Evolutionary conservation across 2,329 filamentous ascomycete genomes (phyloP).

Genomic region (Beauveria brongniartii): DNA sequence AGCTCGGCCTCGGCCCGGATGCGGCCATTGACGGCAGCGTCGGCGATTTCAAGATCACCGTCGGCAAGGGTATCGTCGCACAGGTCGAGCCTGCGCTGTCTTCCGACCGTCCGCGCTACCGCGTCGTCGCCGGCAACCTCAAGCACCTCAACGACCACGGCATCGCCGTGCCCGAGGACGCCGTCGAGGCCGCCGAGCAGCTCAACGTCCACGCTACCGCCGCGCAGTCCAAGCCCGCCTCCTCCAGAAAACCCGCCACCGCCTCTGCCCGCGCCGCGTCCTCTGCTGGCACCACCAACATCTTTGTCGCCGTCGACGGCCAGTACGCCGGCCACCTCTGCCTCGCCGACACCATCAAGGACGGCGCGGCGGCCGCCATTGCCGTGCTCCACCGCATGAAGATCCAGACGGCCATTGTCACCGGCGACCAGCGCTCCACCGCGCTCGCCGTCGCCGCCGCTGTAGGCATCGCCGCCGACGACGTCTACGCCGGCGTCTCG

Average conservation of each 20-base stretch:
- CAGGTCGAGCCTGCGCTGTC: constrained; percentile 67
- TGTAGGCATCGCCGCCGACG: constrained; percentile 68
- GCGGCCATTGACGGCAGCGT: constrained; percentile 73
- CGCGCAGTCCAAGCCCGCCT: constrained; percentile 48
- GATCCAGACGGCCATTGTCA: constrained; percentile 84
- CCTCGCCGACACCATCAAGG: constrained; percentile 86
- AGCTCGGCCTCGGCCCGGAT: constrained; percentile 65
- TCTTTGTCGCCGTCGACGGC: constrained; percentile 82
- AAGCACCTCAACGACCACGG: constrained; percentile 65
- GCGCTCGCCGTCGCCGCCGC: constrained; percentile 74
- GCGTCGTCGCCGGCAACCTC: constrained; percentile 76
- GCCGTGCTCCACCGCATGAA: constrained; percentile 76
- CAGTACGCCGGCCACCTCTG: constrained; percentile 74
- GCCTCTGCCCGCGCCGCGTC: constrained; percentile 19
- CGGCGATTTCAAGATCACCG: constrained; percentile 72
- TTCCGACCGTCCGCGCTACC: constrained; percentile 63
- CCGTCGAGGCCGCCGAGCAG: constrained; percentile 54
- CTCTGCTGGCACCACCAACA: constrained; percentile 71
- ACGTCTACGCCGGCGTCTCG: constrained; percentile 80
- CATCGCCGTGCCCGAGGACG: constrained; percentile 56
- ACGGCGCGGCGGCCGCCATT: constrained; percentile 72
- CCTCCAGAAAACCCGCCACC: constrained; percentile 20
- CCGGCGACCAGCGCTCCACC: constrained; percentile 80
- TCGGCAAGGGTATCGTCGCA: constrained; percentile 81
- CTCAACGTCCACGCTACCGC: constrained; percentile 44